A percentile compares a stretch with the other conserved stretches of the same genome.
Evolutionary conservation across 257 asterid species (phyloP).

Genomic region (Solanum raphanifolium): DNA sequence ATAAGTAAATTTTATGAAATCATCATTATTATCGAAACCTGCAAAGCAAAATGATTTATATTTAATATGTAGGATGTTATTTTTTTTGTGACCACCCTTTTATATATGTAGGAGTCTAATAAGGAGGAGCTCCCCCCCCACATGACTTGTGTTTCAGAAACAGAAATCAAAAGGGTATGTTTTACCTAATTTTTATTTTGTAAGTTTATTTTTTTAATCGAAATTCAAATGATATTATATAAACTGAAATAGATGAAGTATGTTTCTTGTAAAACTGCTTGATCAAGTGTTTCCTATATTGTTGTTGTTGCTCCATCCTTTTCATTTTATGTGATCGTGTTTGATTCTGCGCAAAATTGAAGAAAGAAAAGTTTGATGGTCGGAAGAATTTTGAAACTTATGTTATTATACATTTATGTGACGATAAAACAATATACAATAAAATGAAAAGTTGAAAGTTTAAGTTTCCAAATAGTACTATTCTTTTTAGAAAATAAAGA

Average conservation of each 20-base stretch:
- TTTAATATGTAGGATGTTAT: neutral
- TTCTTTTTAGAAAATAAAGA: neutral
- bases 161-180: slow-evolving; percentile 12
- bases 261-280: neutral
- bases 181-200: neutral
- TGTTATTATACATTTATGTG: neutral
- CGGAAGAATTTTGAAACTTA: neutral
- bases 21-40: neutral
- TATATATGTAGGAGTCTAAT: neutral
- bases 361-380: neutral
- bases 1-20: neutral
- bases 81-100: neutral
- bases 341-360: neutral
- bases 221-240: neutral
- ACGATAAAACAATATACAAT: neutral
- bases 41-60: neutral
- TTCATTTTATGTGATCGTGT: neutral
- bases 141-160: slow-evolving; percentile 14
- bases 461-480: neutral
- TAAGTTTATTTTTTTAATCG: neutral
- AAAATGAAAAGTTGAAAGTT: neutral
- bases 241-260: neutral
- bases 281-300: neutral
- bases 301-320: neutral
- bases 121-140: neutral